Base-by-base conservation (phyloP, 345 rosid genomes). In the Salix exigua region DNA sequence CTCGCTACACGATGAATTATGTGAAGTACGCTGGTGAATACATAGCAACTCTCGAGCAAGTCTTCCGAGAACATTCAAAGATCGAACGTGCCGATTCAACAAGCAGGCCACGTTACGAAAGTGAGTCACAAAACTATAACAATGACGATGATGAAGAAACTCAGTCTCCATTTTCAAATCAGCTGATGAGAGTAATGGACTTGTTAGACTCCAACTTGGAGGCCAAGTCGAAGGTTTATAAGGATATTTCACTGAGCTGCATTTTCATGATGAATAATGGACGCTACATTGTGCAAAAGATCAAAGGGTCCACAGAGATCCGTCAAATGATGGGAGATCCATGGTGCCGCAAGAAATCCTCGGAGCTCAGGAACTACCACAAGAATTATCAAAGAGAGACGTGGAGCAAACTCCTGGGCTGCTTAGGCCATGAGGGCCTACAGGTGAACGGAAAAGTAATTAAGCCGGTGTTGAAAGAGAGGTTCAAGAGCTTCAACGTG, bases 221-320 rank as follows among this genome's bases (percentile, higher is more conserved):
- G 38, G 77, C 44, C 4, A 95, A 91, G 63, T 87, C 99, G 9
- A 90, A 87, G 85, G 87, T 88, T 26, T 95, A 95, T 84, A 90
- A 68, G 71, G 94, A 95, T 77, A 58, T 87, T 13, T 75, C 96
- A 1, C 75, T 95, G 73, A 81, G 91, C 76, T 78, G 84, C 85
- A 93, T 95, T 26, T 95, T 95, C 87, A 90, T 91, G 97, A 95
- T 95, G 99, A 95, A 95, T 86, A 95, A 95, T 19, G 99, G 98
- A 6, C 89, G 94, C n/a, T 95, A 91, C 88, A 91, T 93, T 50
- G 79, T 91, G 70, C 93, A 95, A 73, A 91, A 93, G 87, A 87
- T 91, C 86, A 90, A 88, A 79, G 85, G 90, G 9, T 87, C 98
- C 0, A 40, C 84, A 1, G 96, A 88, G 92, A 86, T 91, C 64